Base-by-base conservation (phyloP, 2,329 filamentous ascomycete species). In the Botrytis squamosa region DNA sequence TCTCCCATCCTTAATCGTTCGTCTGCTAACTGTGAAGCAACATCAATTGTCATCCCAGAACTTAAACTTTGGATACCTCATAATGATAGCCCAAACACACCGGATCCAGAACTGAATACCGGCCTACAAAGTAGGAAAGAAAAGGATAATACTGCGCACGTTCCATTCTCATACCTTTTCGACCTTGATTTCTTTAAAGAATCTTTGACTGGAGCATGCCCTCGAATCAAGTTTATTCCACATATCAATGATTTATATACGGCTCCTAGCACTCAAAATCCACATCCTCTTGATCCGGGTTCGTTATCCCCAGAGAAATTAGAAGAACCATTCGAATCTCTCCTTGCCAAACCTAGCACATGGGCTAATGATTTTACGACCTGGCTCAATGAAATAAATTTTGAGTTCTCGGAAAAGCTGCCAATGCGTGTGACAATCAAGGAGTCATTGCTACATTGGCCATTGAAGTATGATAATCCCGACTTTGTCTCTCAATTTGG, bases 131-230 rank as follows among this genome's bases (percentile, higher is more conserved):
- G 75, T 16, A 66, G 76, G 29, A 71, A 40, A 20, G 71, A 71
- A 14, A 66, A 75, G 1, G 69, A 72, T 18, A 74, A 40, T 5
- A 71, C 66, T 18, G 64, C 73, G 4, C 70, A 67, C 46, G 65
- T 75, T 12, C 74, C 75, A 25, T 79, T 80, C 67, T 73, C 73
- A 25, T 73, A 79, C 66, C 72, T 78, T 14, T 79, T 80, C 72
- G 79, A 80, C n/a, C 60, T 71, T 38, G 74, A 75, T 4, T 74
- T 77, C 71, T 78, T 79, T 60, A 74, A 67, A 16, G 60, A 70
- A 42, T 74, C 74, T 18, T 71, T 78, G 18, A 36, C 49, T 42
- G 60, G 55, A n/a, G 69, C 77, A 7, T 78, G 77, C 55, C 77
- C 77, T 1, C 73, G 74, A 8, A 76, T 78, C 8, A 55, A 74